These are phyloP conservation scores for Hymenoscyphus occultus DNA, from an alignment of 2,329 filamentous ascomycete species.

Conservation along the genomic window DNA sequence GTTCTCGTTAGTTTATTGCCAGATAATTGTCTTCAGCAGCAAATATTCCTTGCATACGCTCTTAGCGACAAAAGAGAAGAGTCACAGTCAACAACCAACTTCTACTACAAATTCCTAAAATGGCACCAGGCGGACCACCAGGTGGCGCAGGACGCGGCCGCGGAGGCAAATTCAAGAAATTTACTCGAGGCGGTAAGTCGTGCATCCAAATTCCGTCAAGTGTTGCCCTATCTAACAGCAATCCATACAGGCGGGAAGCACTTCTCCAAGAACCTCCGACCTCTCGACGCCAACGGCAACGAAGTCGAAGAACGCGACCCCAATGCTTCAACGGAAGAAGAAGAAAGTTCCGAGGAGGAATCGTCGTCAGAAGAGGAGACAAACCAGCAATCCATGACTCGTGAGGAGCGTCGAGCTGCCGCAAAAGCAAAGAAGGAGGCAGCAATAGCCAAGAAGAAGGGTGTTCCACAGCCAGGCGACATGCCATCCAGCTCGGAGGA, in stretches of 20 bases:
- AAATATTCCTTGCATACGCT: not conserved
- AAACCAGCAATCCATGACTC: constrained; percentile 59
- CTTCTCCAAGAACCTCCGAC: constrained; percentile 88
- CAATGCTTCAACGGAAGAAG: constrained; percentile 46
- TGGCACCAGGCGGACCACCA: constrained; percentile 49
- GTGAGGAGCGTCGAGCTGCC: constrained; percentile 82
- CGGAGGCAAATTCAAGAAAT: constrained; percentile 93
- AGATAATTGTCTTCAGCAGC: not conserved
- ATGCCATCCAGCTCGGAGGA: constrained; percentile 68
- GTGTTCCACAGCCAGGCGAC: constrained; percentile 77
- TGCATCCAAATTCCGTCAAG: not conserved
- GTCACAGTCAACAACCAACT: not conserved
- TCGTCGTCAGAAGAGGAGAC: constrained; percentile 46
- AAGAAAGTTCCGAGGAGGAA: constrained; percentile 51
- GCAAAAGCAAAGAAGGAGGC: constrained; percentile 91
- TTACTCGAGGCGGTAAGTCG: constrained; percentile 76
- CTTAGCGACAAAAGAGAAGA: not conserved
- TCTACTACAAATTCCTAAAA: constrained; percentile 29
- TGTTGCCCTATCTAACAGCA: not conserved
- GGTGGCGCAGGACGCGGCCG: constrained; percentile 55
- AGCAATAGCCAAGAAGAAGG: constrained; percentile 73
- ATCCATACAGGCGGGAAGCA: constrained; percentile 75
- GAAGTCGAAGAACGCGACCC: constrained; percentile 76
- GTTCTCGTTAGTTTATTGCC: not conserved
- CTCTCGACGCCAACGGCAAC: constrained; percentile 85